phyloP scores from a whole-genome alignment of 2,329 filamentous ascomycete species.

The Nothophaeocryptopus gaeumannii region DNA sequence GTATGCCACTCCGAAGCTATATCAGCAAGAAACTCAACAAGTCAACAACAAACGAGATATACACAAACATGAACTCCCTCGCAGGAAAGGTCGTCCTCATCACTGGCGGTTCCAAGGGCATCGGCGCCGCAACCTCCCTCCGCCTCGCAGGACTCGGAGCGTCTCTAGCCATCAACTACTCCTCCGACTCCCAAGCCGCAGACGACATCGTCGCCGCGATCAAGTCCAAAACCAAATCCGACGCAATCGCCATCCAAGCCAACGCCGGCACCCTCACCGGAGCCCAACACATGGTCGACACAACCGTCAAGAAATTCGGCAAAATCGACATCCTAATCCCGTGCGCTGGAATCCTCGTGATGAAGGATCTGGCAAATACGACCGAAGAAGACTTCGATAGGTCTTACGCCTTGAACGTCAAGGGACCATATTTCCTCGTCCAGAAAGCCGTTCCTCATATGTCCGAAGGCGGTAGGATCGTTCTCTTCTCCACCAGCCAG shows the following conservation, averaged over 20 bases:
- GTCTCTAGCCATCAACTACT: slow-evolving; percentile 55
- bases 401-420: slow-evolving; percentile 55
- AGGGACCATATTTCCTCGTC: slow-evolving; percentile 55
- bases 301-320: slow-evolving; percentile 51
- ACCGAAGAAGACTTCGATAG: slow-evolving; percentile 53
- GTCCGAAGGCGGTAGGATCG: slow-evolving; percentile 47
- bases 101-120: slow-evolving; percentile 17
- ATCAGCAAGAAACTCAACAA: too few relatives aligned
- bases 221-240: slow-evolving; percentile 35
- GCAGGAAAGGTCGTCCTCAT: slow-evolving; percentile 18
- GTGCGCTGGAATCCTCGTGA: slow-evolving; percentile 55
- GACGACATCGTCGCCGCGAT: slow-evolving; percentile 52
- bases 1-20: too few relatives aligned
- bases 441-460: slow-evolving; percentile 55
- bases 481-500: slow-evolving; percentile 52
- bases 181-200: slow-evolving; percentile 55
- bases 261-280: slow-evolving; percentile 50
- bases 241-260: slow-evolving; percentile 55
- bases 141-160: slow-evolving; percentile 42
- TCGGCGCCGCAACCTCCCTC: slow-evolving; percentile 9
- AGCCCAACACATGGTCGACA: slow-evolving; percentile 50
- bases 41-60: background rate
- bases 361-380: slow-evolving; percentile 50
- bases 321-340: slow-evolving; percentile 59
- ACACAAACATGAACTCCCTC: slow-evolving; percentile 4